Conservation (phyloP, 441 rosid species). For the Populus hybrid region DNA sequence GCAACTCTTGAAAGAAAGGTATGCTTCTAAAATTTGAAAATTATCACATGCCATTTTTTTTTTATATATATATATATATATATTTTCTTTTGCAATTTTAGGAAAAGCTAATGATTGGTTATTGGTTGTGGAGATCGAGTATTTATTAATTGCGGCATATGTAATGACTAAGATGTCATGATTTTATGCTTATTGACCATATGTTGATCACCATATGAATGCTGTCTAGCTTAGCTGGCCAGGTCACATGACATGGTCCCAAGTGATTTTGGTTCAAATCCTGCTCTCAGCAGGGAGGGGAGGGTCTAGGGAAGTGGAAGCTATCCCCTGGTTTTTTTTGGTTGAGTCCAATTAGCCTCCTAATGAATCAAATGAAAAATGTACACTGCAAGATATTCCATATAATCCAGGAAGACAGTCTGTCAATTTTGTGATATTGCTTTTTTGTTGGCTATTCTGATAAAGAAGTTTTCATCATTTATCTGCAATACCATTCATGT, state of each 20-base stretch:
- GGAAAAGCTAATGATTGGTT: neutral
- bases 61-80: too few species aligned
- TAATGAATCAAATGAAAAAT: neutral
- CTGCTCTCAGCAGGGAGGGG: neutral
- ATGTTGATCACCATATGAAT: neutral
- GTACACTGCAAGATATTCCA: neutral
- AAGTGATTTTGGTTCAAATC: neutral
- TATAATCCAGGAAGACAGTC: neutral
- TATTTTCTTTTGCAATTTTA: neutral
- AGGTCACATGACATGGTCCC: neutral
- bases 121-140: neutral
- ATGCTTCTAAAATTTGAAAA: neutral
- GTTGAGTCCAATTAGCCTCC: neutral
- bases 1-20: slow-evolving; percentile 96
- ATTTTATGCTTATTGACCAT: neutral
- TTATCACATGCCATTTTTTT: neutral
- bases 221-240: neutral
- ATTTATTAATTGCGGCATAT: neutral
- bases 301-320: neutral
- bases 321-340: neutral
- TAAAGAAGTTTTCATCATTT: neutral
- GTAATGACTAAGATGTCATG: neutral
- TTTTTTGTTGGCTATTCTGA: neutral
- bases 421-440: neutral
- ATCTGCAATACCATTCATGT: neutral